phyloP scores from a whole-genome alignment of 2,329 filamentous ascomycete species.

The Eurotiales sp. region DNA sequence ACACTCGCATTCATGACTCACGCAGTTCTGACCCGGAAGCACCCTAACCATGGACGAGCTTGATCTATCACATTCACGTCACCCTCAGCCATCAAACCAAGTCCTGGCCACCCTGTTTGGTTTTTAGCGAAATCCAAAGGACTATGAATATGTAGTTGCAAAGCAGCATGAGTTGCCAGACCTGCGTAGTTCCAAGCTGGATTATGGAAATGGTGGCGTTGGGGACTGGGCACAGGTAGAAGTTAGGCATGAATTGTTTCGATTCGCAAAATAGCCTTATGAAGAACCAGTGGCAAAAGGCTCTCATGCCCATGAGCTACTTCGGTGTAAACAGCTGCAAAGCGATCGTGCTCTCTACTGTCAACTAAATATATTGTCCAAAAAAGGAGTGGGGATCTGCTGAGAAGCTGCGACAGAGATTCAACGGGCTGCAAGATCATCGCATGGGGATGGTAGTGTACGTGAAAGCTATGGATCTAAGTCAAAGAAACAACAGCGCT shows the following conservation, averaged over 20 bases:
- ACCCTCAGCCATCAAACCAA: neutral
- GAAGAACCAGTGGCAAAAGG: neutral
- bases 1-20: neutral
- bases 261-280: neutral
- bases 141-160: neutral
- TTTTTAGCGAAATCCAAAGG: neutral
- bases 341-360: neutral
- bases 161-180: neutral
- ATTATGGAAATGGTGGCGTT: neutral
- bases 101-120: neutral
- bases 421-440: neutral
- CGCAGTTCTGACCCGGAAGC: neutral
- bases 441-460: neutral
- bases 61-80: neutral
- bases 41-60: neutral
- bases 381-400: neutral
- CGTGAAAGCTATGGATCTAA: neutral
- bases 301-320: neutral
- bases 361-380: neutral
- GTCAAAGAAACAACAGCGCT: neutral
- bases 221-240: neutral
- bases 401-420: neutral
- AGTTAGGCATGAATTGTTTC: neutral
- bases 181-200: neutral
- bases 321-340: neutral